Conservation (phyloP, 2,329 filamentous ascomycete genomes). For the Cladosporium sphaerospermum region DNA sequence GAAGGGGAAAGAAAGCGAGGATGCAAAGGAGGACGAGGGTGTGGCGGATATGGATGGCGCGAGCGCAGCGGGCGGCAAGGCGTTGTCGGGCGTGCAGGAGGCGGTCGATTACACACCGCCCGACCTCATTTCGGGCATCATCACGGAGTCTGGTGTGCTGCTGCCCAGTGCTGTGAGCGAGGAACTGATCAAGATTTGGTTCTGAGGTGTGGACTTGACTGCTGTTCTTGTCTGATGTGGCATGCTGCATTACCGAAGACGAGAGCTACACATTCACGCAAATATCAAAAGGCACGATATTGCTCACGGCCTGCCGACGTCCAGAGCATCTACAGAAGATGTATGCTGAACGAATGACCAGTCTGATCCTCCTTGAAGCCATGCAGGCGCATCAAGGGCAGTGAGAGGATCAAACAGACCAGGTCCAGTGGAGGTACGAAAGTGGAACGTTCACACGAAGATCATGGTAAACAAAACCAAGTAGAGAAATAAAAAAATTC, state of each 20-base stretch:
- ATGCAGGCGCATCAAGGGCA: no score
- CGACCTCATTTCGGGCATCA: constrained; percentile 63
- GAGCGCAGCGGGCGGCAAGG: constrained; percentile 5
- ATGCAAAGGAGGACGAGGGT: constrained; percentile 19
- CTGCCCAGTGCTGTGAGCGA: constrained; percentile 65
- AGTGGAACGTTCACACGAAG: neutral
- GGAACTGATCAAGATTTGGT: constrained; percentile 61
- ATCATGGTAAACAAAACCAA: neutral
- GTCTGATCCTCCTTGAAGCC: no score
- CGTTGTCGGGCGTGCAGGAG: constrained; percentile 29
- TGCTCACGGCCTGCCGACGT: no score
- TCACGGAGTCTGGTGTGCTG: constrained; percentile 69
- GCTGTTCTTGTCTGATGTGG: neutral
- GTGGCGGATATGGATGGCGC: constrained; percentile 25
- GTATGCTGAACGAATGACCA: no score
- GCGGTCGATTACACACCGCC: constrained; percentile 63
- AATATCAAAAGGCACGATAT: no score
- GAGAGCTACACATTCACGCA: no score
- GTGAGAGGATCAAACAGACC: no score
- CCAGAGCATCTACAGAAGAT: no score
- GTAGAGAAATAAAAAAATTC: neutral
- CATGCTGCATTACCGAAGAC: no score
- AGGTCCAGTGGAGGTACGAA: neutral
- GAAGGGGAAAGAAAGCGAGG: constrained; percentile 22
- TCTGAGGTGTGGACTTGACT: constrained; percentile 17